Percentiles rank a stretch among this genome's conserved stretches.
These are phyloP conservation scores for Pichia pseudocactophila DNA, from an alignment of 805 yeast genomes.

Conservation along the genomic window DNA sequence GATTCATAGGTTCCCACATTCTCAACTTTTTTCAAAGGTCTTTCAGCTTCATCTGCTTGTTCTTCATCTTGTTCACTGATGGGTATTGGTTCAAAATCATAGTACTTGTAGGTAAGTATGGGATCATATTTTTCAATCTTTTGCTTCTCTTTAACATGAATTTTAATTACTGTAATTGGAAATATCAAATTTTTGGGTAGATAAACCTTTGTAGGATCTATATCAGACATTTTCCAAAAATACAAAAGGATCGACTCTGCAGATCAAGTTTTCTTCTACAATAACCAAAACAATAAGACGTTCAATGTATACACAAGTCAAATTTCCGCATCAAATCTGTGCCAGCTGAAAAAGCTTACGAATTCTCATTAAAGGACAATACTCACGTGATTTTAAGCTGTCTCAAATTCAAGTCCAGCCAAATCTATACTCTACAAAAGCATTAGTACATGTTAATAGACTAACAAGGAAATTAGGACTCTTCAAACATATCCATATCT, in stretches of 20 bases:
- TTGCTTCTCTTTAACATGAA: constrained; percentile 38
- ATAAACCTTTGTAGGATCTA: constrained; percentile 36
- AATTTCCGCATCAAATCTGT: no score
- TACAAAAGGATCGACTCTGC: neutral
- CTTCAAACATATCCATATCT: constrained; percentile 9
- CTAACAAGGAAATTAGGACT: neutral
- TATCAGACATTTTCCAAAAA: neutral
- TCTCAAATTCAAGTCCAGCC: no score
- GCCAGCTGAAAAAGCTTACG: no score
- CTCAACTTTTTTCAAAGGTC: constrained; percentile 44
- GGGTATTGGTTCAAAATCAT: constrained; percentile 55
- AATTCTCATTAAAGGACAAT: no score
- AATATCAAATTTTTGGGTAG: constrained; percentile 58
- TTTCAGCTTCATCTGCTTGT: constrained; percentile 31
- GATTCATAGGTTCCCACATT: constrained; percentile 70
- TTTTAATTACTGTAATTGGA: constrained; percentile 55
- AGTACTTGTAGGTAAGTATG: constrained; percentile 53
- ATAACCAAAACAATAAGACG: no score
- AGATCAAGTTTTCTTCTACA: neutral
- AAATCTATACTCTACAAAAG: no score
- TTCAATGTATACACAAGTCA: no score
- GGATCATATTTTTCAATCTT: constrained; percentile 42
- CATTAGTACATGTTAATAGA: no score
- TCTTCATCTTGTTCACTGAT: constrained; percentile 32
- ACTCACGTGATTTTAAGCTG: no score